A percentile compares a stretch with the other conserved stretches of the same genome.
Conservation (phyloP, 306 rosid species). For the Prunus mume region DNA sequence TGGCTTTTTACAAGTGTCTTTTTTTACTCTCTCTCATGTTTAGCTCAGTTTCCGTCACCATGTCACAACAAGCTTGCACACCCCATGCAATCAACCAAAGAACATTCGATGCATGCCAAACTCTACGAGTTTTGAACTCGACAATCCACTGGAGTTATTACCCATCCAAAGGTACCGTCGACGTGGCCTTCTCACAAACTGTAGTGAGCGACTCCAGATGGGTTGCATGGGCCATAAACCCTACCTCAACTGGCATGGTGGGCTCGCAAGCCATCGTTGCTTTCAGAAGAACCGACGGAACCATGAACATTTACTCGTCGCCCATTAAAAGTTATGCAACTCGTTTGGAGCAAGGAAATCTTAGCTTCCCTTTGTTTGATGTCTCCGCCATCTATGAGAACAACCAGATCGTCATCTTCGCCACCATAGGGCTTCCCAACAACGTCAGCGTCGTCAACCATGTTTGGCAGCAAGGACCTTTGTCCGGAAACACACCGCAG, state of each 20-base stretch:
- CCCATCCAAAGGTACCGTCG: not conserved
- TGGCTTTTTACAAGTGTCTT: too few species aligned
- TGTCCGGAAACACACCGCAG: conserved; percentile 13
- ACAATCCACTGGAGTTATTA: conserved; percentile 34
- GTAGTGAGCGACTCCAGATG: not conserved
- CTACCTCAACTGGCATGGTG: not conserved
- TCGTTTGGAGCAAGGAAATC: not conserved
- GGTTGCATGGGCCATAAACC: not conserved
- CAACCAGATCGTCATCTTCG: not conserved
- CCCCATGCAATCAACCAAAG: not conserved
- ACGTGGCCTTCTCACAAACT: not conserved
- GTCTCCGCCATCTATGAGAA: not conserved
- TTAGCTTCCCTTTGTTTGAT: not conserved
- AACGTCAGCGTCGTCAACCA: not conserved
- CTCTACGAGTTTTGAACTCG: conserved; percentile 25
- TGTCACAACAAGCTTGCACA: too few species aligned
- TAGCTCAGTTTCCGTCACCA: too few species aligned
- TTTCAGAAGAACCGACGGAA: conserved; percentile 8
- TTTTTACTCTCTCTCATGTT: too few species aligned
- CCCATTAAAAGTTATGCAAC: not conserved
- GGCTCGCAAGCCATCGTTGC: conserved; percentile 38
- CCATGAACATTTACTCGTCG: conserved; percentile 16
- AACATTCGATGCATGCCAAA: conserved; percentile 19
- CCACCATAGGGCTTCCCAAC: not conserved
- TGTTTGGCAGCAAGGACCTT: not conserved